Evolutionary conservation across 2,329 filamentous ascomycete genomes (phyloP), one percentile per base, ranked within the genome.

Genomic region (Neoarthrinium moseri): DNA sequence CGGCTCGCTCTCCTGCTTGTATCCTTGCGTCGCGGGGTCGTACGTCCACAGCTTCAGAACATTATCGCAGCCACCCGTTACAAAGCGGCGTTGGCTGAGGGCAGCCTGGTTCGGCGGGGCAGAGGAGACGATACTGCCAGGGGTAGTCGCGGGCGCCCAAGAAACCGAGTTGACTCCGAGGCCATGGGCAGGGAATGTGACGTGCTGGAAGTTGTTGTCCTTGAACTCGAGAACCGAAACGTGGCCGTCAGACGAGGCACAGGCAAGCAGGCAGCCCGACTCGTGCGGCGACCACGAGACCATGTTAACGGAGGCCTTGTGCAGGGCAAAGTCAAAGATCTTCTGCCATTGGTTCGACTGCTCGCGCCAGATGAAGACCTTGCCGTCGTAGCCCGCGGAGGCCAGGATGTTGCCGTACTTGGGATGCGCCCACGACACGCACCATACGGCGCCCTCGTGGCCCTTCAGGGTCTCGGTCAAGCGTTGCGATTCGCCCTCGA

Each of bases 341-440:
- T 87, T 85, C 61, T 91, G 87, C 87, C 87, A 91, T 59, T 81
- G 74, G 56, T 76, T 80, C 58, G 71, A 75, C 67, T 91, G 86
- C 71, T 99, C 94, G 67, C 91, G 90, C 91, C 92, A 99, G 77
- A 99, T 95, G 68, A 97, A 84, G 55, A 99, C 92, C 71, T 96
- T 96, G 70, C 92, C 94, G 70, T 99, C 94, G 74, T 96, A 99
- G 55, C 89, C 90, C 42, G 91, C 89, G 51, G 90, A 95, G 46
- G 94, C 94, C 50, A 99, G 86, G 64, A 99, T 96, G 67, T 92
- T 96, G 73, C 94, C 94, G 70, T 95, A 97, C 68, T 99, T 97
- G 52, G 94, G 94, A 65, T 99, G 94, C 39, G 92, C 91, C 94
- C 94, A 99, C 59, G 91, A 87, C 48, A 97, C 89, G 67, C 89